Evolutionary conservation across 1,284 basidiomycete genomes (phyloP), one percentile per base, ranked within the genome.

Genomic region (Fistulinella staudtii): DNA sequence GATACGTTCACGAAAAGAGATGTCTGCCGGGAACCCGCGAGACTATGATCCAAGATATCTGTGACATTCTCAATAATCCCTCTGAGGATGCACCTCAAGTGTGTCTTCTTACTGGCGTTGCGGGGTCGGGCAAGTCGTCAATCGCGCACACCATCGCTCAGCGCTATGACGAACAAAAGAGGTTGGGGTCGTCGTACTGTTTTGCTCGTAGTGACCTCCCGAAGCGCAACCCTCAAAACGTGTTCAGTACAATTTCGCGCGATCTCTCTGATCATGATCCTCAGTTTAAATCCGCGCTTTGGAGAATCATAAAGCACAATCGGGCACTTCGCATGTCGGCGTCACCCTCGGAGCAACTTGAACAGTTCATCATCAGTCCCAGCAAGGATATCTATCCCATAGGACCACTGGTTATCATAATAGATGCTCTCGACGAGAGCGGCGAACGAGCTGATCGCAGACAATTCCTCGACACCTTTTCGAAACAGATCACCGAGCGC

Each of bases 71-170:
- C 3, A 31, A 37, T 15, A 11, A 37, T 18, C 10, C 28, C 10
- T 10, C 14, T 2, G 15, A 34, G 11, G 37, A 39, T n/a, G 37
- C 37, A 6, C 43, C 43, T 14, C 29, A 24, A 23, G 37, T 45
- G 20, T 45, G 43, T 34, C 3, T 36, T 20, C 43, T 34, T 4
- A 18, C 7, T 15, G 43, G 18, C 34, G 33, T 35, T 17, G 37
- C 43, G 2, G 30, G 33, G 30, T 31, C 30, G 30, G 30, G 30
- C 30, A 31, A 31, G 30, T 31, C 30, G 7, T 14, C 30, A 5
- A 21, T 45, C 1, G 43, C 43, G 3, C 43, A 45, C 17, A 13
- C 35, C 5, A 25, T 43, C 21, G 41, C 41, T 30, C 41, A 13
- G n/a, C 10, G 18, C 14, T 36, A 36, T 8, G 41, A 43, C 14